phyloP scores from a whole-genome alignment of 768 basidiomycete species.

The Agaricus subrufescens region DNA sequence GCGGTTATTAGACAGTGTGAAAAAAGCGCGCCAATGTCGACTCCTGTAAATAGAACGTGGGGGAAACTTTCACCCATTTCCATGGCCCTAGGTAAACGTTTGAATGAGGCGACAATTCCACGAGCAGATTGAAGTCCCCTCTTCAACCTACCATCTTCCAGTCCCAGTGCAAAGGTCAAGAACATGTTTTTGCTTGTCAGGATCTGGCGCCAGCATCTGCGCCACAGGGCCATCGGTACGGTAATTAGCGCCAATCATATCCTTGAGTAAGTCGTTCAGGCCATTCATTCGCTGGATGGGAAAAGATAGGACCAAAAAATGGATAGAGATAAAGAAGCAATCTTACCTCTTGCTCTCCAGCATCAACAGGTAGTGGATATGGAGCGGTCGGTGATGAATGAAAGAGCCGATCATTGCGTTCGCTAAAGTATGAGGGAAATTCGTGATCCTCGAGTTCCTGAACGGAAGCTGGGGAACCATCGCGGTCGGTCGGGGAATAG shows the following conservation, averaged over 20 bases:
- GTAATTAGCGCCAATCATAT: constrained; percentile 51
- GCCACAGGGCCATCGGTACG: constrained; percentile 47
- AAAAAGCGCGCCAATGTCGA: constrained; percentile 65
- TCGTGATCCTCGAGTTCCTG: constrained; percentile 45
- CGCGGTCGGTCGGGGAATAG: not conserved
- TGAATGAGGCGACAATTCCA: constrained; percentile 11
- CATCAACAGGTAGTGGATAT: constrained; percentile 73
- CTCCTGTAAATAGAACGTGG: constrained; percentile 58
- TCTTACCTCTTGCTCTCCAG: constrained; percentile 62
- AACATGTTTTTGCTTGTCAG: constrained; percentile 42
- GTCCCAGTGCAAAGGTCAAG: constrained; percentile 78
- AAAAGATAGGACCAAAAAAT: not conserved
- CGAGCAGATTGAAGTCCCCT: constrained; percentile 11
- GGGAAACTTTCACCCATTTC: constrained; percentile 70
- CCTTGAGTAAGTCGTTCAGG: constrained; percentile 44
- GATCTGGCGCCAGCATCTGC: constrained; percentile 39
- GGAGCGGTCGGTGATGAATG: constrained; percentile 58
- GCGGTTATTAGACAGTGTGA: constrained; percentile 10
- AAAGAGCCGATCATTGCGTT: constrained; percentile 59
- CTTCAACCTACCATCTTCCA: constrained; percentile 56
- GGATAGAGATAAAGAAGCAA: not conserved
- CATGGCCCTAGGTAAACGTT: constrained; percentile 46
- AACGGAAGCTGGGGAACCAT: constrained; percentile 10
- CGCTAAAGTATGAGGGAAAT: constrained; percentile 55
- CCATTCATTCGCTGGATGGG: constrained; percentile 45